Conservation (phyloP, 768 basidiomycete species). For the Suillus subaureus region DNA sequence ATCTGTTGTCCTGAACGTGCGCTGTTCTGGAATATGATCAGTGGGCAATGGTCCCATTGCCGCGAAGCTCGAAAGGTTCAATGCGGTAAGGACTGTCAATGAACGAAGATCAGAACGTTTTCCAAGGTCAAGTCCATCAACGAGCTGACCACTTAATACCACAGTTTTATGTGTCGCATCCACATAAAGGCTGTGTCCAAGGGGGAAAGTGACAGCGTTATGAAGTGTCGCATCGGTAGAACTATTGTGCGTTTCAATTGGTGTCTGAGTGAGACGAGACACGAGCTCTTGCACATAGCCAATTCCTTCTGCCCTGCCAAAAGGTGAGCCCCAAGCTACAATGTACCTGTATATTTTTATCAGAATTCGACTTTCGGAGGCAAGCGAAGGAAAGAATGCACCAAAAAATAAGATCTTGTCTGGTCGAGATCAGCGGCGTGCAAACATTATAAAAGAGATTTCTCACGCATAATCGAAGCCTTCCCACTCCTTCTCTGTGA, state of each 20-base stretch:
- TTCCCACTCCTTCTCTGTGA: conserved; percentile 87
- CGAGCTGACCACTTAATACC: conserved; percentile 63
- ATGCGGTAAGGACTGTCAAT: conserved; percentile 67
- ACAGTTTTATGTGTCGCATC: conserved; percentile 89
- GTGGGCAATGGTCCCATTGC: conserved; percentile 65
- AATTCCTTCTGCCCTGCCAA: conserved; percentile 69
- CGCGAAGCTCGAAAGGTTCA: conserved; percentile 75
- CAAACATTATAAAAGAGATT: neutral
- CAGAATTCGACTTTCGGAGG: neutral
- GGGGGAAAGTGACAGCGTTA: conserved; percentile 65
- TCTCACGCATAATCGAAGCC: conserved; percentile 82
- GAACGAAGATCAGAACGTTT: conserved; percentile 8
- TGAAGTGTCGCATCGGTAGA: conserved; percentile 81
- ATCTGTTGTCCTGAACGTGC: conserved; percentile 69
- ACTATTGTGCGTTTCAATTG: conserved; percentile 66
- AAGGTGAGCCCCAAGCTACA: conserved; percentile 76
- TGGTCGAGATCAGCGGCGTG: neutral
- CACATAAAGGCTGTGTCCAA: conserved; percentile 72
- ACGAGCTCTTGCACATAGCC: conserved; percentile 81
- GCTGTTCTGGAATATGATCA: conserved; percentile 63
- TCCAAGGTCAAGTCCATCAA: neutral
- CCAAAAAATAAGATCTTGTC: conserved; percentile 9
- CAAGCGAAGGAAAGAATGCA: conserved; percentile 12
- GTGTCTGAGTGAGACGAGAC: conserved; percentile 76
- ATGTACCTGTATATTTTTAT: conserved; percentile 44